These are phyloP conservation scores for Sporisorium sorghi DNA, from an alignment of 1,284 basidiomycete genomes.

Conservation along the genomic window DNA sequence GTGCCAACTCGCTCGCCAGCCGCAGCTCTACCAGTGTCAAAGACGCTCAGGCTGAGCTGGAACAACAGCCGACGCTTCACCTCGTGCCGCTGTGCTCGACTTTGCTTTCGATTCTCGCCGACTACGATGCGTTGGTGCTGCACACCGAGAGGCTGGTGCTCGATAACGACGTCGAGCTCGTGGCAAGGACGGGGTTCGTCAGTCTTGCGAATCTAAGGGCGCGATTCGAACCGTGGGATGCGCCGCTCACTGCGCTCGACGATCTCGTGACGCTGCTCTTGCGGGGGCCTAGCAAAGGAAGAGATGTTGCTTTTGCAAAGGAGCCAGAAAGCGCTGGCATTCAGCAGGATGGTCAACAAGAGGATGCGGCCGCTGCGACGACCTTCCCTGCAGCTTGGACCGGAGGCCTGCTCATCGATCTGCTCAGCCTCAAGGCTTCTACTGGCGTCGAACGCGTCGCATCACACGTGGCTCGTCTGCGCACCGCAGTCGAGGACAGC, in stretches of 20 bases:
- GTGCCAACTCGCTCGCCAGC: constrained; percentile 36
- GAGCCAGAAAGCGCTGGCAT: constrained; percentile 1
- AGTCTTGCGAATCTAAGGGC: constrained; percentile 51
- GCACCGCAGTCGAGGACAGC: constrained; percentile 48
- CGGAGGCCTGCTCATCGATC: constrained; percentile 52
- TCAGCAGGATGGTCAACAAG: background rate
- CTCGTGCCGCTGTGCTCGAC: constrained; percentile 53
- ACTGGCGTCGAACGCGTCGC: constrained; percentile 47
- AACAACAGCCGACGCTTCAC: constrained; percentile 45
- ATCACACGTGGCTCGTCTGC: constrained; percentile 37
- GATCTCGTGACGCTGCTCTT: constrained; percentile 37
- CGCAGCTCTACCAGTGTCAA: constrained; percentile 14
- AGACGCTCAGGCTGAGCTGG: constrained; percentile 23
- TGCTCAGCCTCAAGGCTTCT: constrained; percentile 39
- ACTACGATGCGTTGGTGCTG: constrained; percentile 46
- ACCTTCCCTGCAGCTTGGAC: constrained; percentile 46
- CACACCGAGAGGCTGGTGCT: constrained; percentile 44
- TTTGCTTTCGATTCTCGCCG: constrained; percentile 37
- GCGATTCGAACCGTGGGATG: constrained; percentile 48
- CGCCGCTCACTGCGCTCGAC: constrained; percentile 45
- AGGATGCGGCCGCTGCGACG: background rate
- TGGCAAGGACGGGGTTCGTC: constrained; percentile 40
- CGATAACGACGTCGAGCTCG: constrained; percentile 32
- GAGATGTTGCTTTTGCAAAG: constrained; percentile 27
- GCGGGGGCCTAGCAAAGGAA: constrained; percentile 24